Conservation (phyloP, 2,329 filamentous ascomycete genomes). For the Ceratocystis ficicola region DNA sequence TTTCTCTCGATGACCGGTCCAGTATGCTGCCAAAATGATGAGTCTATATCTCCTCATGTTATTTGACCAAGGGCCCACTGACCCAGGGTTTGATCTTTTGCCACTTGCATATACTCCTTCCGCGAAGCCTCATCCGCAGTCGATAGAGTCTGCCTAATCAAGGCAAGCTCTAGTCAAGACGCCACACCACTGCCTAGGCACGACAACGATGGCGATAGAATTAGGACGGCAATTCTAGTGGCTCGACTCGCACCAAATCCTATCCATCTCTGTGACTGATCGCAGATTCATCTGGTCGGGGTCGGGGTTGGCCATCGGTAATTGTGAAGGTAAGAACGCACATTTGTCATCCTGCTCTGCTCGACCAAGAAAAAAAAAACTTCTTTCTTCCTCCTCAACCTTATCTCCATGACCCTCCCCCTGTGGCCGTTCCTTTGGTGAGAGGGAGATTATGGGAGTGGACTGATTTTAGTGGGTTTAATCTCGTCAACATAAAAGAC, state of each 20-base stretch:
- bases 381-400: background rate
- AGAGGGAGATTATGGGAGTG: background rate
- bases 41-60: background rate
- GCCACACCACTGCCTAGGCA: background rate
- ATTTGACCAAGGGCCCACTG: background rate
- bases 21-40: background rate
- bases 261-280: no score
- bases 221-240: no score
- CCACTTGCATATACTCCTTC: background rate
- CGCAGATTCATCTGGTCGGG: no score
- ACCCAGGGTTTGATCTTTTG: background rate
- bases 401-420: background rate
- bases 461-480: constrained; percentile 9
- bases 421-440: background rate
- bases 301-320: no score
- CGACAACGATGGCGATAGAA: background rate
- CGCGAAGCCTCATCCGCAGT: constrained; percentile 1
- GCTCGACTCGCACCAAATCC: no score
- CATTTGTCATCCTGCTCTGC: no score
- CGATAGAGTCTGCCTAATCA: background rate
- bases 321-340: no score
- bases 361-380: background rate
- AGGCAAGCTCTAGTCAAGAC: background rate
- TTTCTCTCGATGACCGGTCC: background rate
- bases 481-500: background rate